Conservation (phyloP, 768 basidiomycete species). For the Kwoniella dejecticola region DNA sequence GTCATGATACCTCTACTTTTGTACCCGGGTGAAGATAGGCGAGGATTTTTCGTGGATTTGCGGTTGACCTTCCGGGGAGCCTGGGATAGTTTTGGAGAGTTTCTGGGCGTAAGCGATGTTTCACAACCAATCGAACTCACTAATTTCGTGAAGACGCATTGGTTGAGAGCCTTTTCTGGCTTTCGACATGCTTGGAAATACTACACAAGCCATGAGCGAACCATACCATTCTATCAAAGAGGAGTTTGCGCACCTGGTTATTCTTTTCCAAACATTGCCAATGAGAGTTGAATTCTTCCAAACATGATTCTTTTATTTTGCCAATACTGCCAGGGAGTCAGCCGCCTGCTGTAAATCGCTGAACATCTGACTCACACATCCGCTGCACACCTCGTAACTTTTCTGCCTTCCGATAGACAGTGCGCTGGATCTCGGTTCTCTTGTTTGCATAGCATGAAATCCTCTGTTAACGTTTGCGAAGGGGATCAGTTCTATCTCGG, state of each 20-base stretch:
- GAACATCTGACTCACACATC: conserved; percentile 69
- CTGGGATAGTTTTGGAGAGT: conserved; percentile 86
- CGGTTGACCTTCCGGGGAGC: conserved; percentile 74
- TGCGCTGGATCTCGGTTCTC: conserved; percentile 87
- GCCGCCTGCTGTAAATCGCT: background rate
- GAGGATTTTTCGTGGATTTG: conserved; percentile 86
- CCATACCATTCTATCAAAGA: background rate
- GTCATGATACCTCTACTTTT: conserved; percentile 63
- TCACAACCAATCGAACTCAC: conserved; percentile 60
- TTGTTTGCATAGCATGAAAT: conserved; percentile 96
- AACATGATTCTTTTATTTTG: conserved; percentile 91
- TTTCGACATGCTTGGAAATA: conserved; percentile 87
- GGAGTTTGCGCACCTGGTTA: conserved; percentile 76
- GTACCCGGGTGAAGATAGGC: conserved; percentile 78
- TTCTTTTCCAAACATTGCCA: conserved; percentile 92
- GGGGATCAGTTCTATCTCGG: background rate
- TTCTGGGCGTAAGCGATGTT: conserved; percentile 62
- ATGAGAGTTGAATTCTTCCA: conserved; percentile 81
- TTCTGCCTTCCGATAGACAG: conserved; percentile 91
- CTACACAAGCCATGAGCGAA: conserved; percentile 57
- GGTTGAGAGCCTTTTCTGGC: conserved; percentile 81
- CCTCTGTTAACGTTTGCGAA: conserved; percentile 63
- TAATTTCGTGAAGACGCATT: conserved; percentile 94
- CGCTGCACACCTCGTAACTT: conserved; percentile 91
- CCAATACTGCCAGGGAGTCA: conserved; percentile 64